Evolutionary conservation across 2,329 filamentous ascomycete genomes (phyloP), one percentile per base, ranked within the genome.

Genomic region (Xylaria hypoxylon): DNA sequence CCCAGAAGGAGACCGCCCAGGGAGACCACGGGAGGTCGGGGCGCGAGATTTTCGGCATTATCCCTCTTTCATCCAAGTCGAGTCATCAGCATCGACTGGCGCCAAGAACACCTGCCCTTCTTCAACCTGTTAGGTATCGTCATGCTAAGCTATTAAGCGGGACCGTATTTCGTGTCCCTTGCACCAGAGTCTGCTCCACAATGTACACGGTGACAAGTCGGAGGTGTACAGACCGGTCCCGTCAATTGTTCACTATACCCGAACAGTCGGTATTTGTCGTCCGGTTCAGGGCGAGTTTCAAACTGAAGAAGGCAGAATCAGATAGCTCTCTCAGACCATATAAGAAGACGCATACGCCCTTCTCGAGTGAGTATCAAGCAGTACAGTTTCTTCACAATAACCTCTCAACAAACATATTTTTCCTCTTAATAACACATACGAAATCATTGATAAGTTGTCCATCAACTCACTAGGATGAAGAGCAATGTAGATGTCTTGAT

Each of bases 401-500:
- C 13, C 38, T n/a, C 17, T 56, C 35, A 38, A 4, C 35, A 13
- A n/a, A 26, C 7, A 59, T 40, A 47, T 19, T 31, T 33, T 28
- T 55, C 17, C 26, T 6, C 42, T 3, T n/a, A 38, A 28, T 11
- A 26, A 28, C 24, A 57, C 52, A 19, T 35, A 13, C 47, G 13
- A 31, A 11, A 51, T 53, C 48, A 24, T 35, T 19, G 17, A 35
- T 2, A 47, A 45, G 13, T 28, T 15, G 13, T n/a, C n/a, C 22
- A 22, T 47, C 5, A 42, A 47, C 22, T 13, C 28, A 3, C 10
- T 33, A 62, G 6, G 33, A 71, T 68, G 69, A 56, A 55, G 47
- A 65, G 33, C 31, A 35, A 62, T 3, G 47, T 57, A 26, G 72
- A 74, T 50, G 68, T 74, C 10, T 63, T 75, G 10, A 71, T 75